These are phyloP conservation scores for Fusarium albosuccineum DNA, from an alignment of 2,329 filamentous ascomycete genomes.

Conservation along the genomic window DNA sequence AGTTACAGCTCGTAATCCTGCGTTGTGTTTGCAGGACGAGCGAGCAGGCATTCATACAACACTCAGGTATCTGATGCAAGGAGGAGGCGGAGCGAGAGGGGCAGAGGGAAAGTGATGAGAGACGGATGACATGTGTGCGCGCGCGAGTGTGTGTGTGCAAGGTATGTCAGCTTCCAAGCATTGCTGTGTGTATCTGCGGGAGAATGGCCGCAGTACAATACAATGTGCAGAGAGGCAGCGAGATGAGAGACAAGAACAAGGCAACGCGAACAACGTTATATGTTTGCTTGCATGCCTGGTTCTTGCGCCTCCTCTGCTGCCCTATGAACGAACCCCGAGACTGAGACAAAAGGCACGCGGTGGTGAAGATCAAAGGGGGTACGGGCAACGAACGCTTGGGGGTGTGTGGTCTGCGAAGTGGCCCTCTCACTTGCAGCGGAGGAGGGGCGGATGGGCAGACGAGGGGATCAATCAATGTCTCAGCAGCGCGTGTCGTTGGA, in stretches of 20 bases:
- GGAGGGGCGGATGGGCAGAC: background rate
- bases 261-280: background rate
- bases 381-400: background rate
- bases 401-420: background rate
- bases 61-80: background rate
- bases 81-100: background rate
- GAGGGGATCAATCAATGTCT: background rate
- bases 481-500: slow-evolving; percentile 14
- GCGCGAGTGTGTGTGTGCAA: too few species aligned
- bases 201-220: too few species aligned
- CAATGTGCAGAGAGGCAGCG: too few species aligned
- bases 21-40: background rate
- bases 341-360: slow-evolving; percentile 9
- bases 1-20: too few species aligned
- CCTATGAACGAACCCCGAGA: slow-evolving; percentile 2
- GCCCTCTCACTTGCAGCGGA: slow-evolving; percentile 3
- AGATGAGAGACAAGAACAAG: too few species aligned
- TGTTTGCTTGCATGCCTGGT: background rate
- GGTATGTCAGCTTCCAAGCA: too few species aligned
- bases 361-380: slow-evolving; percentile 9
- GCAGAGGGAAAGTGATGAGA: too few species aligned
- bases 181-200: too few species aligned
- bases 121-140: too few species aligned
- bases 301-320: background rate
- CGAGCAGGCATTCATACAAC: background rate